Evolutionary conservation across 106 monocot species (phyloP).

Genomic region (Dioscorea zingiberensis): DNA sequence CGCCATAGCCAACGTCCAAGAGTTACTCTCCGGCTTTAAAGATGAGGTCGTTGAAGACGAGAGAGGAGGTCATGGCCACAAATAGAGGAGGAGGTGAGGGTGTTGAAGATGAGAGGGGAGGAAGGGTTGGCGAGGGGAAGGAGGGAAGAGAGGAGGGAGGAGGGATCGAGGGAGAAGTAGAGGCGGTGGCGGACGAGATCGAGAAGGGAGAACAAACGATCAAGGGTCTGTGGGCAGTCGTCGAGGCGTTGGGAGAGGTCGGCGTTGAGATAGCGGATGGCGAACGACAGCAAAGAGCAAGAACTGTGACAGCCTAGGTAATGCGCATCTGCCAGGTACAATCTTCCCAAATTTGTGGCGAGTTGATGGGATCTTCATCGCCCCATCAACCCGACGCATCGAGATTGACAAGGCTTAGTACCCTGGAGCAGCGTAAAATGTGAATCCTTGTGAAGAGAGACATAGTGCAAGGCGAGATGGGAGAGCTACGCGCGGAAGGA

Average conservation of each 20-base stretch:
- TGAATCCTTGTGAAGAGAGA: slow-evolving; percentile 66
- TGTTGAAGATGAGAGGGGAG: too few relatives aligned
- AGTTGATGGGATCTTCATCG: slow-evolving; percentile 26
- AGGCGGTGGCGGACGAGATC: slow-evolving; percentile 34
- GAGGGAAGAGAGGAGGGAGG: too few relatives aligned
- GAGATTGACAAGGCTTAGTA: slow-evolving; percentile 19
- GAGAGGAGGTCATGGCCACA: too few relatives aligned
- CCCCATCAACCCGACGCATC: slow-evolving; percentile 11
- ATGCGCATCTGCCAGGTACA: slow-evolving; percentile 58
- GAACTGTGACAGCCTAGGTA: slow-evolving; percentile 50
- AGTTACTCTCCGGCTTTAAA: too few relatives aligned
- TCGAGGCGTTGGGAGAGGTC: slow-evolving; percentile 62
- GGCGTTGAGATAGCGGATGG: slow-evolving; percentile 70
- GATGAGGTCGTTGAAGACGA: too few relatives aligned
- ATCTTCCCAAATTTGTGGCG: slow-evolving; percentile 52
- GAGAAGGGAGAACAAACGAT: slow-evolving; percentile 74
- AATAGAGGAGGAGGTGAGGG: too few relatives aligned
- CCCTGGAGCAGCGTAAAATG: slow-evolving; percentile 61
- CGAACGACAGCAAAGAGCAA: slow-evolving; percentile 78
- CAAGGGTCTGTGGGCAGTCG: slow-evolving; percentile 50
- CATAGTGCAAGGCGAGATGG: slow-evolving; percentile 52
- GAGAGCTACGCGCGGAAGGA: slow-evolving; percentile 66
- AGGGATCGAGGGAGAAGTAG: too few relatives aligned
- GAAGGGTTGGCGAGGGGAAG: too few relatives aligned
- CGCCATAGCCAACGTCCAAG: too few relatives aligned